phyloP scores from a whole-genome alignment of 2,329 filamentous ascomycete species.

The Arthroderma uncinatum region DNA sequence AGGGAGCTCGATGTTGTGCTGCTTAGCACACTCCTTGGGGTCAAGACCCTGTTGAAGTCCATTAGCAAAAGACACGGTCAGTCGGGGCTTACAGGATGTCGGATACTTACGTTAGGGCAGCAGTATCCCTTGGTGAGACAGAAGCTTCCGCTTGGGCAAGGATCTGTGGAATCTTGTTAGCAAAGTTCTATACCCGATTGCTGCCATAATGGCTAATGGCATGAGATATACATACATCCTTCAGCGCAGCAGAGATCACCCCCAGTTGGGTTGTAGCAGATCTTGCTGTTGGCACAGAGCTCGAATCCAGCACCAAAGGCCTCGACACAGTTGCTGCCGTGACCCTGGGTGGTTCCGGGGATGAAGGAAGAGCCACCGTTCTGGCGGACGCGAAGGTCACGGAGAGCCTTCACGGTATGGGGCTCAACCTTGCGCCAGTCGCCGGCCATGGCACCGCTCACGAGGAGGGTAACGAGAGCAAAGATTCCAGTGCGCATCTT shows the following conservation, averaged over 20 bases:
- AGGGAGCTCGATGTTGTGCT: conserved; percentile 8
- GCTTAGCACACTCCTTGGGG: conserved; percentile 10
- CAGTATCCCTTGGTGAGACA: conserved; percentile 15
- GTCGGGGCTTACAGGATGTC: not conserved
- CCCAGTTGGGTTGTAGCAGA: conserved; percentile 14
- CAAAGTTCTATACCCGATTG: not conserved
- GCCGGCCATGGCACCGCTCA: conserved; percentile 4
- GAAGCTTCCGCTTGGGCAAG: conserved; percentile 15
- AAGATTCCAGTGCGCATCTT: conserved; percentile 9
- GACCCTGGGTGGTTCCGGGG: conserved; percentile 8
- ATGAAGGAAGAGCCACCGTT: conserved; percentile 9
- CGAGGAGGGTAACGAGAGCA: conserved; percentile 6
- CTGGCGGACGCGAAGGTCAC: not conserved
- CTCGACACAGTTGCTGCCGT: conserved; percentile 10
- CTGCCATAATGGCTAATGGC: not conserved
- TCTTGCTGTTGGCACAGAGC: conserved; percentile 11
- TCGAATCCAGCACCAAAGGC: conserved; percentile 15
- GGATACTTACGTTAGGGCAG: conserved; percentile 13
- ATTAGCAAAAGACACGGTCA: not conserved
- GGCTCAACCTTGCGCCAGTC: conserved; percentile 6
- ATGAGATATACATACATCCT: conserved; percentile 14
- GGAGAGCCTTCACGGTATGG: not conserved
- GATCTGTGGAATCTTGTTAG: conserved; percentile 10
- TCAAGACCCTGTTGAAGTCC: conserved; percentile 9
- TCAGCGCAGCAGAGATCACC: conserved; percentile 18